Evolutionary conservation across 2,329 filamentous ascomycete species (phyloP), one percentile per base, ranked within the genome.

Genomic region (Aspergillus transmontanensis): DNA sequence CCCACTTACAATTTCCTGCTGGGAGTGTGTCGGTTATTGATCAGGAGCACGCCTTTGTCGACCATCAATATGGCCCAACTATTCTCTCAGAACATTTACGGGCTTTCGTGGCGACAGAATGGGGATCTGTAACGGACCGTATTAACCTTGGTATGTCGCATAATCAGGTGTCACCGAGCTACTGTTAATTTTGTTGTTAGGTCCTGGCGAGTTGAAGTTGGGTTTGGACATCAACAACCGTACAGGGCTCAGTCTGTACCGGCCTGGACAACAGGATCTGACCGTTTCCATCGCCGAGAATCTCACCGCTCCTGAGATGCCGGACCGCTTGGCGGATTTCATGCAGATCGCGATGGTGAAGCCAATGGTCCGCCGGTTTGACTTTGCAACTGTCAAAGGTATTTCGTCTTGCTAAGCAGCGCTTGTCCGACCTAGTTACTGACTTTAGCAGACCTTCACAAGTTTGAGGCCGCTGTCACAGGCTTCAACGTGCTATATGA

Each of bases 81-180:
- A 88, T 96, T 32, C 83, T 94, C 59, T 92, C 92, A 0, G 90
- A 95, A 71, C 86, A 86, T 69, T 80, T 97, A 65, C 87, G 93
- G 32, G 84, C 96, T 21, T 85, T 96, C 59, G 83, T 92, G 36
- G 89, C 93, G 62, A 92, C 90, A 67, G 87, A 90, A 64, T 88
- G 89, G 68, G 92, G 93, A 56, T 92, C 89, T 48, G 82, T 96
- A 19, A 92, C 91, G 2, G 94, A 97, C 78, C 87, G 93, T 43
- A 84, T 97, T 72, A 96, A 96, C 69, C 83, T 96, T 59, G 82
- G 84, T 83, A 79, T 75, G 79, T 63, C 23, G 51, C 26, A 36
- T 23, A 9, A 6, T 7, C 12, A 10, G 32, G 32, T 39, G 7
- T 6, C 21, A 14, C 51, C 5, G 6, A 51, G 45, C 23, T 11